Evolutionary conservation across 2,329 filamentous ascomycete genomes (phyloP).

Genomic region (Ophiosphaerella korrae): DNA sequence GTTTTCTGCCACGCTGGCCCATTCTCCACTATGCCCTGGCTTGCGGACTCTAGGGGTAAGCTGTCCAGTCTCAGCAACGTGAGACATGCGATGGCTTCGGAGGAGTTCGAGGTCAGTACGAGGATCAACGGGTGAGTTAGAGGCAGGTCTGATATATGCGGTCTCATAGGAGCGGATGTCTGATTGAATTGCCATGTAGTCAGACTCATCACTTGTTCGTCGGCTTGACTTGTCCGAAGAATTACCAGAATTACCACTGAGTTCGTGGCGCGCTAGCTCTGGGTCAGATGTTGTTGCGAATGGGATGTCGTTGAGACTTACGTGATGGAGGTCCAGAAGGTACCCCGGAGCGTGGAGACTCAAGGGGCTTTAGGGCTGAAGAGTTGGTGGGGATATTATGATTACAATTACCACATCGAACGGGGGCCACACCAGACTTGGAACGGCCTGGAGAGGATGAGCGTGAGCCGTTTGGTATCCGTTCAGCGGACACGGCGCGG

Average conservation of each 20-base stretch:
- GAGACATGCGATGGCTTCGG: conserved; percentile 54
- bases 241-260: conserved; percentile 17
- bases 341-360: conserved; percentile 22
- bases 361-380: conserved; percentile 39
- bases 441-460: conserved; percentile 35
- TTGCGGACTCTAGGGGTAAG: conserved; percentile 49
- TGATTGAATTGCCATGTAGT: conserved; percentile 36
- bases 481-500: conserved; percentile 46
- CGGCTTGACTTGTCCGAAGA: conserved; percentile 38
- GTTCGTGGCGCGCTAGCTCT: conserved; percentile 27
- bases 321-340: conserved; percentile 30
- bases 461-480: conserved; percentile 36
- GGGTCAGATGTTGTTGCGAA: conserved; percentile 5
- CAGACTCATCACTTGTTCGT: conserved; percentile 43
- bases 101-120: conserved; percentile 48
- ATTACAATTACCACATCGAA: conserved; percentile 45
- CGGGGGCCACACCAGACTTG: conserved; percentile 38
- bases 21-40: conserved; percentile 45
- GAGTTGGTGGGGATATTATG: conserved; percentile 36
- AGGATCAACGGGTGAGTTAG: conserved; percentile 34
- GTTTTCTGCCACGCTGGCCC: conserved; percentile 44
- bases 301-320: conserved; percentile 15
- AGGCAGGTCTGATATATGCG: conserved; percentile 39
- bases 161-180: conserved; percentile 41
- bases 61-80: conserved; percentile 58